These are phyloP conservation scores for Talaromyces marneffei DNA, from an alignment of 2,329 filamentous ascomycete genomes.

Conservation along the genomic window DNA sequence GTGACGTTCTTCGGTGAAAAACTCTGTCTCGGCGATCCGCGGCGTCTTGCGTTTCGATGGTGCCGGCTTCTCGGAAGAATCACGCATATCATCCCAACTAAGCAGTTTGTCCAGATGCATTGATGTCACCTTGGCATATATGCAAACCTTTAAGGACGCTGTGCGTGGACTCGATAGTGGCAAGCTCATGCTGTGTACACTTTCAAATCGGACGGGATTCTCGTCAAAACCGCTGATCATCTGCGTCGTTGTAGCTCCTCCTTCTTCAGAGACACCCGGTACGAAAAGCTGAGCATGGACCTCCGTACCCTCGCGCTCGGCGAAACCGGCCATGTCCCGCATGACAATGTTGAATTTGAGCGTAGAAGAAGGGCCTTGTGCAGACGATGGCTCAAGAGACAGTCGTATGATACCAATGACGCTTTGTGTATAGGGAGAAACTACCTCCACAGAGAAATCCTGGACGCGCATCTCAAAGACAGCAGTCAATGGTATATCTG, in stretches of 20 bases:
- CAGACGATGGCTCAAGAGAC: slow-evolving; percentile 87
- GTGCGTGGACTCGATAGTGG: slow-evolving; percentile 70
- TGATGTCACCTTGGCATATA: slow-evolving; percentile 82
- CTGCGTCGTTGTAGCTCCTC: slow-evolving; percentile 88
- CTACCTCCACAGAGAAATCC: slow-evolving; percentile 84
- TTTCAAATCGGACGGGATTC: slow-evolving; percentile 86
- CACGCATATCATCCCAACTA: slow-evolving; percentile 98
- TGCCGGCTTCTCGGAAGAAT: slow-evolving; percentile 54
- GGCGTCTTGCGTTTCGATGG: slow-evolving; percentile 53
- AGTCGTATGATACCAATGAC: slow-evolving; percentile 86
- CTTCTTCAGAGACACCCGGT: slow-evolving; percentile 80
- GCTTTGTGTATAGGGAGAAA: slow-evolving; percentile 86
- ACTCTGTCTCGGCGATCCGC: slow-evolving; percentile 84
- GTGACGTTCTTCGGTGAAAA: slow-evolving; percentile 87
- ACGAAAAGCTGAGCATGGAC: slow-evolving; percentile 97
- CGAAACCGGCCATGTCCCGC: slow-evolving; percentile 91
- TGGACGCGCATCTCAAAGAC: slow-evolving; percentile 94
- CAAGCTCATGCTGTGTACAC: slow-evolving; percentile 96
- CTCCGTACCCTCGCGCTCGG: slow-evolving; percentile 89
- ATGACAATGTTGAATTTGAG: slow-evolving; percentile 98
- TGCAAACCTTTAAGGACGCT: slow-evolving; percentile 73
- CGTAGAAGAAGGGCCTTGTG: slow-evolving; percentile 83
- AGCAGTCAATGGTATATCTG: slow-evolving; percentile 82
- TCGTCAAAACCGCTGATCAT: slow-evolving; percentile 95
- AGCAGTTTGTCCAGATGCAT: slow-evolving; percentile 97